Evolutionary conservation across 495 filamentous ascomycete genomes (phyloP).

Genomic region (Daldinia decipiens): DNA sequence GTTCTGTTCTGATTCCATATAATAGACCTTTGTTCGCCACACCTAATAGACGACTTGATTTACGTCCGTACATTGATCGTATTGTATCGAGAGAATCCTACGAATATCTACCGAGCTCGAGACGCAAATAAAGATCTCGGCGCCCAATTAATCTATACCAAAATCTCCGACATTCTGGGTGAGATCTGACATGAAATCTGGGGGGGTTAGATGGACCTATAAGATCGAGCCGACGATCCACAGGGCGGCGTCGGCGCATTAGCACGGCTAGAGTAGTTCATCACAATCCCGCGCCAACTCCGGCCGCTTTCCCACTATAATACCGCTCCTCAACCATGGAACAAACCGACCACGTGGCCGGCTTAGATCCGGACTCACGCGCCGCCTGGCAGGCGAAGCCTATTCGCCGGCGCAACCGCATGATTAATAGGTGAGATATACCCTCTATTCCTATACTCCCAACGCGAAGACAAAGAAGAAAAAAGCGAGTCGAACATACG

Average conservation of each 20-base stretch:
- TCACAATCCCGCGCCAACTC: slow-evolving; percentile 13
- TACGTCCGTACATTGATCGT: slow-evolving; percentile 37
- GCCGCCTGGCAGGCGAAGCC: slow-evolving; percentile 48
- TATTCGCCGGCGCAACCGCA: slow-evolving; percentile 72
- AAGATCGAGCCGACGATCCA: slow-evolving; percentile 44
- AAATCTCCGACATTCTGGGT: slow-evolving; percentile 35
- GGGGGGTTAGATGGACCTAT: slow-evolving; percentile 42
- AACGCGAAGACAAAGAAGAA: neutral
- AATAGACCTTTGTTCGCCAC: slow-evolving; percentile 36
- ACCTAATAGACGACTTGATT: slow-evolving; percentile 27
- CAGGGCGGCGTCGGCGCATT: slow-evolving; percentile 33
- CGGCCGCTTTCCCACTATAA: slow-evolving; percentile 9
- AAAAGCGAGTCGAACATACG: neutral
- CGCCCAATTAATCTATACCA: slow-evolving; percentile 37
- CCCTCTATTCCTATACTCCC: slow-evolving; percentile 1
- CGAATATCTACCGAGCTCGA: slow-evolving; percentile 13
- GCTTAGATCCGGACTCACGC: slow-evolving; percentile 43
- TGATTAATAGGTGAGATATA: slow-evolving; percentile 63
- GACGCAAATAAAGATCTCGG: slow-evolving; percentile 20
- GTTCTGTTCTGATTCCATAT: slow-evolving; percentile 37
- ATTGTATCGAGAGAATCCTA: slow-evolving; percentile 3
- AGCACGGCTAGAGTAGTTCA: slow-evolving; percentile 23
- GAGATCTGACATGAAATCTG: slow-evolving; percentile 46
- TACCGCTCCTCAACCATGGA: slow-evolving; percentile 29
- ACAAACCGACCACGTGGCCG: slow-evolving; percentile 41